These are phyloP conservation scores for Echium plantagineum DNA, from an alignment of 257 asterid species.

Conservation along the genomic window DNA sequence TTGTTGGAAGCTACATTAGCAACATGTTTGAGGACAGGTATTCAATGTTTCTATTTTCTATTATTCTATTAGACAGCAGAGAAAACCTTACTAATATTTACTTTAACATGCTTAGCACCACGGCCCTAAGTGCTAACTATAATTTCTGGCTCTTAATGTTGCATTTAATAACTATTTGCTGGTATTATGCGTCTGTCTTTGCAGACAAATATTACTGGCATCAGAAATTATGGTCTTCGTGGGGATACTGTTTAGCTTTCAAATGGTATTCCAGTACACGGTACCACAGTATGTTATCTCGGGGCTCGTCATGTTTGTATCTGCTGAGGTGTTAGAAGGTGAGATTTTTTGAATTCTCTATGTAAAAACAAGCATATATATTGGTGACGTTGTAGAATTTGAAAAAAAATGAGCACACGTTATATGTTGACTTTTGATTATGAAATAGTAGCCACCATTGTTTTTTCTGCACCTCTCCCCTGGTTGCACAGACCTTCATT, in stretches of 20 bases:
- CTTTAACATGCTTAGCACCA: neutral
- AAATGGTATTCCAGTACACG: constrained; percentile 47
- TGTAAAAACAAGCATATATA: neutral
- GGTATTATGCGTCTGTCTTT: constrained; percentile 10
- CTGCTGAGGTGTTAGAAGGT: constrained; percentile 97
- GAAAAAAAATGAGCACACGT: neutral
- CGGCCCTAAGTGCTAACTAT: neutral
- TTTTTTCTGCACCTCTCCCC: no score
- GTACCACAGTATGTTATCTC: constrained; percentile 78
- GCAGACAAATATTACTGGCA: constrained; percentile 90
- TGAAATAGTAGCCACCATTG: no score
- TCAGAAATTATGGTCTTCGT: constrained; percentile 78
- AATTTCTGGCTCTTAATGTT: neutral
- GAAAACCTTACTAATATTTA: no score
- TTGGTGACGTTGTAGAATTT: neutral
- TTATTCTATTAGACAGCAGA: neutral
- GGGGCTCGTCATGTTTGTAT: constrained; percentile 89
- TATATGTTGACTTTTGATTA: no score
- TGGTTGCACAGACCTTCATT: no score
- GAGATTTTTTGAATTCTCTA: constrained; percentile 5
- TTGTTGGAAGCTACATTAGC: constrained; percentile 91
- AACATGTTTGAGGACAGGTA: constrained; percentile 98
- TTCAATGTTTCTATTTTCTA: constrained; percentile 7
- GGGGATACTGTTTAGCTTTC: constrained; percentile 80
- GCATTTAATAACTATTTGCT: neutral